Evolutionary conservation across 306 rosid species (phyloP), one percentile per base, ranked within the genome.

Genomic region (Casuarina glauca): DNA sequence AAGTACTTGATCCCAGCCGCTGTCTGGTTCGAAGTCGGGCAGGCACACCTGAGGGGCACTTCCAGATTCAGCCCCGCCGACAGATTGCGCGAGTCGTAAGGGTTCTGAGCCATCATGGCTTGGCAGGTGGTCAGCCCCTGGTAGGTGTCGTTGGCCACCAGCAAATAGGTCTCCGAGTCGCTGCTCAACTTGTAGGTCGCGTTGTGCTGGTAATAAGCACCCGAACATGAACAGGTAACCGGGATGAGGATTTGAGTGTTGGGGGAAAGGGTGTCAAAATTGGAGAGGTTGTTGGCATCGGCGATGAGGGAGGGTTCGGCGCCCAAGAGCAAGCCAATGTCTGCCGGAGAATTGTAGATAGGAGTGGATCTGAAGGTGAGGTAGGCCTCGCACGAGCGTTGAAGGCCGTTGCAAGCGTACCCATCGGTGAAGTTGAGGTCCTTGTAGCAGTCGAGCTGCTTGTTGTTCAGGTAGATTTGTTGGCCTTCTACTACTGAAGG

Each of bases 101-200:
- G n/a, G 54, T 92, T 92, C 42, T 90, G 94, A 9, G 57, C 75
- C 16, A 50, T 62, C 45, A 90, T 82, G 13, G 94, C 85, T 26
- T 92, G 97, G 36, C 94, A 91, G 11, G 97, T 90, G 54, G 94
- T 82, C 73, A 91, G 94, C 4, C 91, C 79, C 63, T 88, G 76
- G 58, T 85, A 91, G 55, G 97, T 90, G 74, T 82, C 64, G 77
- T 90, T 88, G 44, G 97, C 90, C 4, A 92, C 64, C 19, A 13
- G 0, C 74, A 92, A 78, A 70, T 92, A 92, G 2, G 91, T 88
- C 9, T 92, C 93, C 10, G 69, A 62, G 0, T 0, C 0, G 1
- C 0, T 0, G 51, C 84, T 79, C 58, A 88, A 13, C 39, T 7
- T 3, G 60, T 92, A 88, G 5, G 87, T 17, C 49, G 93, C 17